Evolutionary conservation across 371 early-diverging fungal genomes (phyloP), one percentile per base, ranked within the genome.

Genomic region (Mucor ambiguus): DNA sequence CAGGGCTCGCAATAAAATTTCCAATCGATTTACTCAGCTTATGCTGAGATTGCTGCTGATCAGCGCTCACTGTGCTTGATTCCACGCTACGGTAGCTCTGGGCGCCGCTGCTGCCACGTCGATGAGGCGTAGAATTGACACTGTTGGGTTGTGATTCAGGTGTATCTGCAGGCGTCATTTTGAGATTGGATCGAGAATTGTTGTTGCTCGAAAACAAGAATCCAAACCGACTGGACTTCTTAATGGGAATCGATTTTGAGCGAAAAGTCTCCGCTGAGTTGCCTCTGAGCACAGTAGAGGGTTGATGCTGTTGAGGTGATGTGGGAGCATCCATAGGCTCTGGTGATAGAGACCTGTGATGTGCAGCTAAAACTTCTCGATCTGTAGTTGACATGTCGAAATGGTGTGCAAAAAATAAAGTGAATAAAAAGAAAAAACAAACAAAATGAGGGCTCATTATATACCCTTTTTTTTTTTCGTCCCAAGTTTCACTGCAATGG

Each of bases 1-100:
- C 67, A 32, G 71, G 71, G 41, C 61, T 71, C 6, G 64, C 16
- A 22, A 71, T 63, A 5, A 71, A 63, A 14, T 48, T 58, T 24
- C 71, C 58, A 55, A 71, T 63, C 3, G 71, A 71, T 58, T 60
- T 54, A 16, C 71, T 29, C 8, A 71, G 20, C 14, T 52, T 58
- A 37, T 64, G 56, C 18, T 37, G 44, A 10, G 35, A 61, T n/a
- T 26, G 55, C 41, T 56, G 33, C 2, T 24, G 33, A 26, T 37
- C 38, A 59, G 18, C 9, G 7, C 7, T 54, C 3, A 52, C 28
- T 11, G 20, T 28, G 8, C 35, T n/a, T n/a, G 57, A 48, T 4
- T 44, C 61, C 4, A 65, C 28, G 3, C 66, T 69, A 5, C 28
- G 30, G 33, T 22, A 62, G 57, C 66, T 61, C 28, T 70, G 49